phyloP scores from a whole-genome alignment of 495 filamentous ascomycete genomes.

The Terfezia claveryi region DNA sequence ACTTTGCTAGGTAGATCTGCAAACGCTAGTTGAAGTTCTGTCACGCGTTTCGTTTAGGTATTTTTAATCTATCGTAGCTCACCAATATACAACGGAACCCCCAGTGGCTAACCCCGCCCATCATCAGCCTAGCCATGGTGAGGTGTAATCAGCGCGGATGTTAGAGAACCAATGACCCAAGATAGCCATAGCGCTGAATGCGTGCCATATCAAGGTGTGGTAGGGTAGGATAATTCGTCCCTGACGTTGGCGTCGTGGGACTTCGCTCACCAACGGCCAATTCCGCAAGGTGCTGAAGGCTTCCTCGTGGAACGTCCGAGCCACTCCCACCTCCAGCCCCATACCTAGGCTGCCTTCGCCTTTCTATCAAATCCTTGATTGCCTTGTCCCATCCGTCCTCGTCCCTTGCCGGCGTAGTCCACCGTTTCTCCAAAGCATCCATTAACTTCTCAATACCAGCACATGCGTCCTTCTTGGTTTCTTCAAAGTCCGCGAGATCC shows the following conservation, averaged over 20 bases:
- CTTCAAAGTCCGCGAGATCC: conserved; percentile 32
- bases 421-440: conserved; percentile 9
- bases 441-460: conserved; percentile 16
- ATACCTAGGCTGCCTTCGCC: conserved; percentile 9
- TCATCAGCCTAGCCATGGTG: conserved; percentile 5
- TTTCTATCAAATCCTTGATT: conserved; percentile 14
- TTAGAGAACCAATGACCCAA: conserved; percentile 17
- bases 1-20: too few relatives aligned
- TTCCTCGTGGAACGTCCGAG: conserved; percentile 9
- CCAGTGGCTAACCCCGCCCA: conserved; percentile 14
- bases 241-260: conserved; percentile 4
- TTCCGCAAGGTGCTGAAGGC: conserved; percentile 17
- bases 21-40: too few relatives aligned
- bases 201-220: conserved; percentile 2
- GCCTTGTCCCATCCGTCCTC: conserved; percentile 13
- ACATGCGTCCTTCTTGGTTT: conserved; percentile 19
- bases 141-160: conserved; percentile 1
- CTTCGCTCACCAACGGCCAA: conserved; percentile 17
- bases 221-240: not conserved
- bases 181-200: conserved; percentile 15
- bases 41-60: too few relatives aligned
- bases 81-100: conserved; percentile 9
- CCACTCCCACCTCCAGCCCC: conserved; percentile 2
- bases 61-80: not conserved
- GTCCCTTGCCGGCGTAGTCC: conserved; percentile 7